Percentiles rank a stretch among this genome's conserved stretches.
phyloP scores from a whole-genome alignment of 345 rosid genomes.

The Mangifera indica region DNA sequence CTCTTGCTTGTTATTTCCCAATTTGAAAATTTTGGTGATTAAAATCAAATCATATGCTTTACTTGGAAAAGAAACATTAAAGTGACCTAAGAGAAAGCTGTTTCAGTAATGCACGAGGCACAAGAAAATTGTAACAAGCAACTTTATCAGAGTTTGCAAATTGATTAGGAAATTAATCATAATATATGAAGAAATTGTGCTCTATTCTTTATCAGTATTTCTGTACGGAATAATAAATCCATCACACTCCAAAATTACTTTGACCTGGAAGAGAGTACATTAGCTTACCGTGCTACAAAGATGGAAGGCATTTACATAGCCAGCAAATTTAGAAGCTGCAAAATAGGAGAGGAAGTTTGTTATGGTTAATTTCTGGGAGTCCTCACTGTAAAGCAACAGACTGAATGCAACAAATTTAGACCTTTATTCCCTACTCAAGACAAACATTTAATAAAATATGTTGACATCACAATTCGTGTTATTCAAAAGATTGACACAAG shows the following conservation, averaged over 20 bases:
- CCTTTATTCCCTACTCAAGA: not conserved
- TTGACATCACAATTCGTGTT: not conserved
- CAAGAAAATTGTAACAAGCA: not conserved
- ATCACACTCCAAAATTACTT: not conserved
- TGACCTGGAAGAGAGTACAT: slow-evolving; percentile 8
- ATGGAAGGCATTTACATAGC: slow-evolving; percentile 73
- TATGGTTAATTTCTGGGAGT: not conserved
- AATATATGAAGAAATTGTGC: not conserved
- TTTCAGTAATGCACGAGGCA: not conserved
- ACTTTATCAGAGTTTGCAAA: not conserved
- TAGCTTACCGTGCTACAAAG: slow-evolving; percentile 79
- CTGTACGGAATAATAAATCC: not conserved
- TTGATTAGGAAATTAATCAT: not conserved
- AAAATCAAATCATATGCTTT: not conserved
- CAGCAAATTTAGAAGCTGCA: slow-evolving; percentile 94
- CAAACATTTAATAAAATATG: not conserved
- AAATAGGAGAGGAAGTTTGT: slow-evolving; percentile 14
- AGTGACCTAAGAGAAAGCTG: no score
- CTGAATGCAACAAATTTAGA: not conserved
- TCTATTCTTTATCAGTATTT: not conserved
- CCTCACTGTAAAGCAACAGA: not conserved
- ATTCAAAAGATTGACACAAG: not conserved
- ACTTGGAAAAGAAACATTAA: no score
- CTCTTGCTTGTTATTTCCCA: not conserved
- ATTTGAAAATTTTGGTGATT: not conserved